Evolutionary conservation across 768 basidiomycete genomes (phyloP), one percentile per base, ranked within the genome.

Genomic region (Coprinopsis marcescibilis): DNA sequence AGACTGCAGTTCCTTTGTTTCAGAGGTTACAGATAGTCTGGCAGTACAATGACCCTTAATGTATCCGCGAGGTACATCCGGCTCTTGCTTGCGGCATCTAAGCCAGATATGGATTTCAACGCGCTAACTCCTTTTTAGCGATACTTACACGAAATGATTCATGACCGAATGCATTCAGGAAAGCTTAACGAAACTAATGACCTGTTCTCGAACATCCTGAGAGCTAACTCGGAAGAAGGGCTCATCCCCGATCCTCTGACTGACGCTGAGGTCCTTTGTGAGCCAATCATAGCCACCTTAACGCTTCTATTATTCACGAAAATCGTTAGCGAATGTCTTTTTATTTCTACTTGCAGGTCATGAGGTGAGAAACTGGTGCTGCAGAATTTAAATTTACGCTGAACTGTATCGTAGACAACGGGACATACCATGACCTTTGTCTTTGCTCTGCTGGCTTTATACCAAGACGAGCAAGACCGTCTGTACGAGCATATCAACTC

Each of bases 301-400:
- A 30, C 33, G 32, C 11, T 34, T 15, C 11, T 17, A 5, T 24
- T 6, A 21, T 33, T 24, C 27, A 49, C 20, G 26, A 11, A 46
- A 23, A 24, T 4, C 6, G 19, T 32, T 29, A 67, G 72, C 68
- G 17, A 75, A 75, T 55, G 65, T 73, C n/a, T 75, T 69, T 44
- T 68, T 73, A 15, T 75, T 73, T 49, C 54, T 82, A n/a, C 57
- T 84, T 17, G 82, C 81, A 19, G 80, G 81, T 7, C 77, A 81
- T 48, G 80, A 80, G 65, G 77, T 77, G 15, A 12, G 26, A 14
- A 27, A 36, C 21, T 33, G 21, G 1, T 5, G 17, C 6, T 2
- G 15, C 15, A 11, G 1, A 11, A 17, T 13, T 37, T 17, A 35
- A n/a, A 21, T 15, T 25, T 15, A 21, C 12, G 4, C n/a, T 15